These are phyloP conservation scores for Suaeda aralocaspica DNA, from an alignment of 148 eudicot genomes.

Conservation along the genomic window DNA sequence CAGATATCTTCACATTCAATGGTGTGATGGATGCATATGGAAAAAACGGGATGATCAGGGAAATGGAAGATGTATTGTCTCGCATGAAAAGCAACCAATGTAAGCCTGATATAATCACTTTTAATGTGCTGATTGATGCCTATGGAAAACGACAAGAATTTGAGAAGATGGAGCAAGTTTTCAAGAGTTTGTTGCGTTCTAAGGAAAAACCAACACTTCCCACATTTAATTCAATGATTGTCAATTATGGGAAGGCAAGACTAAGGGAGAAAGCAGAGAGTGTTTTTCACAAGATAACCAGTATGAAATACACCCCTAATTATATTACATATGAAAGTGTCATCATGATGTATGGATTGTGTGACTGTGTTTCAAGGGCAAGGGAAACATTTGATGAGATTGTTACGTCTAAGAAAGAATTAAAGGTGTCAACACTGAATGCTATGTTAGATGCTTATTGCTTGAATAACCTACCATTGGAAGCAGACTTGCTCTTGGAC, in stretches of 20 bases:
- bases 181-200: slow-evolving; percentile 70
- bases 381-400: slow-evolving; percentile 64
- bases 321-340: slow-evolving; percentile 78
- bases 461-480: slow-evolving; percentile 63
- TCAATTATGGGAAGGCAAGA: slow-evolving; percentile 89
- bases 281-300: slow-evolving; percentile 50
- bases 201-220: slow-evolving; percentile 82
- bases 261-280: slow-evolving; percentile 83
- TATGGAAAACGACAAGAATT: slow-evolving; percentile 91
- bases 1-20: slow-evolving; percentile 85
- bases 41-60: slow-evolving; percentile 87
- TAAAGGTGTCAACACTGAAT: slow-evolving; percentile 73
- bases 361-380: slow-evolving; percentile 70
- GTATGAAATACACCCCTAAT: slow-evolving; percentile 67
- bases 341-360: slow-evolving; percentile 78
- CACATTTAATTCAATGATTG: slow-evolving; percentile 90
- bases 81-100: slow-evolving; percentile 71
- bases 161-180: slow-evolving; percentile 93
- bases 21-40: slow-evolving; percentile 98
- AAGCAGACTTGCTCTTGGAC: slow-evolving; percentile 67
- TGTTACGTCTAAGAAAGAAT: slow-evolving; percentile 47
- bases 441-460: slow-evolving; percentile 93
- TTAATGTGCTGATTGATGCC: slow-evolving; percentile 80
- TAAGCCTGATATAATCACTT: slow-evolving; percentile 81
- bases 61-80: slow-evolving; percentile 75